A percentile compares a stretch with the other conserved stretches of the same genome.
phyloP scores from a whole-genome alignment of 1,284 basidiomycete species.

The Butyriboletus appendiculatus region DNA sequence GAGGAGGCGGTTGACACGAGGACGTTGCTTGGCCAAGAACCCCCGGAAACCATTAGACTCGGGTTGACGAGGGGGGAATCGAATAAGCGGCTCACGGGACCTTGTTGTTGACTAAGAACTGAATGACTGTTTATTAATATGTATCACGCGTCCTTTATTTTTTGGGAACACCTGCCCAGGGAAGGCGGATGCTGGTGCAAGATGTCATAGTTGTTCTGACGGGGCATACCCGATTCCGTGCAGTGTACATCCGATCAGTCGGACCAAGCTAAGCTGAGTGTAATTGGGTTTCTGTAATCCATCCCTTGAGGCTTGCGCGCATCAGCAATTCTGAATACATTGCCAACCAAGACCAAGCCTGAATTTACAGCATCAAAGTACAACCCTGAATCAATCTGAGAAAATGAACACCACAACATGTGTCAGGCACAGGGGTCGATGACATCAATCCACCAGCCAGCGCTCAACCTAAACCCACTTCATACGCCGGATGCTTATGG shows the following conservation, averaged over 20 bases:
- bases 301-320: neutral
- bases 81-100: slow-evolving; percentile 4
- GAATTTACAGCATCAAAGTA: no score
- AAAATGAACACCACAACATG: no score
- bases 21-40: slow-evolving; percentile 24
- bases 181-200: no score
- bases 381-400: no score
- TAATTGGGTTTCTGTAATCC: neutral
- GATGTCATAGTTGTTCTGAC: no score
- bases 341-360: neutral
- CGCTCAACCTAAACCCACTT: neutral
- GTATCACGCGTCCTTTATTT: neutral
- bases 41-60: slow-evolving; percentile 26
- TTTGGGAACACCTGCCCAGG: no score
- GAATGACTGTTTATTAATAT: slow-evolving; percentile 21
- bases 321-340: neutral
- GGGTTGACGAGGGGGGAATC: slow-evolving; percentile 17
- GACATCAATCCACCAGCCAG: neutral
- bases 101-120: slow-evolving; percentile 19
- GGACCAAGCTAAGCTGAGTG: neutral
- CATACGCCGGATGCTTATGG: neutral
- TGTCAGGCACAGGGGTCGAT: no score
- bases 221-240: no score
- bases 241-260: neutral
- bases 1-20: slow-evolving; percentile 46